These are phyloP conservation scores for Aaosphaeria arxii DNA, from an alignment of 2,329 filamentous ascomycete species.

Conservation along the genomic window DNA sequence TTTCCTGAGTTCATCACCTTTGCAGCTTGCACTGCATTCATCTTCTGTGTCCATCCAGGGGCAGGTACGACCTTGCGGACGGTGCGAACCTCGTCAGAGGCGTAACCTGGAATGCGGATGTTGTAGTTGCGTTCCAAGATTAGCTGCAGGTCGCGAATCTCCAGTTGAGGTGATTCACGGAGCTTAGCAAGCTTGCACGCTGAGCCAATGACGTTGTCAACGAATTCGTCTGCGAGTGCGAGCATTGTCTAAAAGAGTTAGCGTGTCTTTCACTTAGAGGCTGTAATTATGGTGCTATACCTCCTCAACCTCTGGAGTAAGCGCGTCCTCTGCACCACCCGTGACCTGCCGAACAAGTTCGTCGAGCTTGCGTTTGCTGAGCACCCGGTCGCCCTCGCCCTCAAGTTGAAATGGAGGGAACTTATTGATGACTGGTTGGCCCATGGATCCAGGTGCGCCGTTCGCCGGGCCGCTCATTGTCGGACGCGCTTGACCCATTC, in stretches of 20 bases:
- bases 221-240: slow-evolving; percentile 87
- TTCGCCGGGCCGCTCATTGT: slow-evolving; percentile 77
- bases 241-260: slow-evolving; percentile 67
- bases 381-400: slow-evolving; percentile 83
- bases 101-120: slow-evolving; percentile 85
- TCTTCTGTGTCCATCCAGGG: slow-evolving; percentile 88
- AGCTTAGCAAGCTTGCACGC: slow-evolving; percentile 93
- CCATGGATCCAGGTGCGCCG: slow-evolving; percentile 76
- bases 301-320: slow-evolving; percentile 94
- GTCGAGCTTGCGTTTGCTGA: slow-evolving; percentile 98
- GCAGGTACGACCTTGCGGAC: slow-evolving; percentile 91
- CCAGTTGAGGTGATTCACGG: slow-evolving; percentile 83
- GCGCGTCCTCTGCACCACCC: slow-evolving; percentile 72
- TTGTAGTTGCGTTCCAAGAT: slow-evolving; percentile 64
- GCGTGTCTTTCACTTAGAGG: slow-evolving; percentile 1
- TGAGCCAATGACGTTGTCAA: slow-evolving; percentile 82
- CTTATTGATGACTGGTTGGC: slow-evolving; percentile 79
- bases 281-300: slow-evolving; percentile 48
- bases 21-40: slow-evolving; percentile 92
- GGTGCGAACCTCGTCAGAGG: slow-evolving; percentile 88
- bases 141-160: slow-evolving; percentile 65
- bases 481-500: slow-evolving; percentile 71
- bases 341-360: slow-evolving; percentile 93
- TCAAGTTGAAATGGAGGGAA: slow-evolving; percentile 83
- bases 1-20: slow-evolving; percentile 62